phyloP scores from a whole-genome alignment of 768 basidiomycete species.

The Pisolithus microcarpus region DNA sequence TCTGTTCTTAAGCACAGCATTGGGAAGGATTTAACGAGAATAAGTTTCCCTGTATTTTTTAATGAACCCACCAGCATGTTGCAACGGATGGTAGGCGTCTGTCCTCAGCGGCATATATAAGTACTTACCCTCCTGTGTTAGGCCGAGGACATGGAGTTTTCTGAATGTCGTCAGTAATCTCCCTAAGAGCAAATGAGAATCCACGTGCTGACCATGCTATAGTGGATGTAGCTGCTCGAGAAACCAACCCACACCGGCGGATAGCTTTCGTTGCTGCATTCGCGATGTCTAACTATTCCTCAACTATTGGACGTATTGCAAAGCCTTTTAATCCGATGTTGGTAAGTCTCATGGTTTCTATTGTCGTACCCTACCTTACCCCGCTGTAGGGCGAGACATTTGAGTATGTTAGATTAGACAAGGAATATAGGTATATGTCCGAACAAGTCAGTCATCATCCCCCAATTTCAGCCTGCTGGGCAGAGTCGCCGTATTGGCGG shows the following conservation, averaged over 20 bases:
- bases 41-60: conserved; percentile 90
- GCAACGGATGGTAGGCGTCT: conserved; percentile 70
- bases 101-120: background rate
- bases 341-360: conserved; percentile 34
- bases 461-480: conserved; percentile 93
- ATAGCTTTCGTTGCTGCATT: conserved; percentile 94
- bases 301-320: conserved; percentile 92
- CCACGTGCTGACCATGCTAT: conserved; percentile 5
- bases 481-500: conserved; percentile 81
- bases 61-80: conserved; percentile 96
- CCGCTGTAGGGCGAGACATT: conserved; percentile 75
- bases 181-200: conserved; percentile 1
- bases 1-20: conserved; percentile 91
- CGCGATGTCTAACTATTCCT: conserved; percentile 97
- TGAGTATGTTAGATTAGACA: conserved; percentile 84
- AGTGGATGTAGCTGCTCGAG: conserved; percentile 82
- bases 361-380: background rate
- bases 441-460: conserved; percentile 99
- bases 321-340: conserved; percentile 98
- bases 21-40: conserved; percentile 94
- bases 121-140: conserved; percentile 11
- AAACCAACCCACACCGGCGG: conserved; percentile 69
- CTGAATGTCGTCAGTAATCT: conserved; percentile 68
- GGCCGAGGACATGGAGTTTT: conserved; percentile 98
- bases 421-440: conserved; percentile 85